Percentiles rank a stretch among this genome's conserved stretches.
phyloP scores from a whole-genome alignment of 1,284 basidiomycete species.

The Dichomitus squalens region DNA sequence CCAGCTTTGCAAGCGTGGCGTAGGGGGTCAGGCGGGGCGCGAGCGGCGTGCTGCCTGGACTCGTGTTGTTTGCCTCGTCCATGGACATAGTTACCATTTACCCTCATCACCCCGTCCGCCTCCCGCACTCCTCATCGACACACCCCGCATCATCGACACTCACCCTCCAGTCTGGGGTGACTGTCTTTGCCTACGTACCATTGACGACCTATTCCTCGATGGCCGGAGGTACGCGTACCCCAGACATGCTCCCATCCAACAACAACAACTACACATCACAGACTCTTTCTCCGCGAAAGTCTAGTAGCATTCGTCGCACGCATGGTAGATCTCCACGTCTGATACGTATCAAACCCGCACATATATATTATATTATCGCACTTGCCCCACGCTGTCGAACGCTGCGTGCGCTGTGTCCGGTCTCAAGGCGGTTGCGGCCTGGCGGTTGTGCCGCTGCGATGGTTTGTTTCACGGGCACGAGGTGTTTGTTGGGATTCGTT shows the following conservation, averaged over 20 bases:
- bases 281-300: slow-evolving; percentile 2
- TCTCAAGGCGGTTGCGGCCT: too few relatives aligned
- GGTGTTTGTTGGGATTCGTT: too few relatives aligned
- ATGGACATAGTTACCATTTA: slow-evolving; percentile 8
- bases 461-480: too few relatives aligned
- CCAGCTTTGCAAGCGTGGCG: neutral
- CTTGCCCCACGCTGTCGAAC: too few relatives aligned
- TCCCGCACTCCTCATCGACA: neutral
- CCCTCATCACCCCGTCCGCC: neutral
- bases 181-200: neutral
- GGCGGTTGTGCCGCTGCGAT: too few relatives aligned
- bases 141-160: neutral
- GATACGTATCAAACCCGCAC: neutral
- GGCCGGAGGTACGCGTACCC: neutral
- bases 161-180: neutral
- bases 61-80: neutral
- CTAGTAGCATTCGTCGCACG: slow-evolving; percentile 4
- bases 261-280: neutral
- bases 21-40: neutral
- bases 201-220: neutral
- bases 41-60: neutral
- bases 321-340: slow-evolving; percentile 6
- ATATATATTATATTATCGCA: neutral
- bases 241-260: neutral
- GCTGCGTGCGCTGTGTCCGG: too few relatives aligned